A percentile compares a stretch with the other conserved stretches of the same genome.
Evolutionary conservation across 2,329 filamentous ascomycete genomes (phyloP).

Genomic region (Cytospora mali): DNA sequence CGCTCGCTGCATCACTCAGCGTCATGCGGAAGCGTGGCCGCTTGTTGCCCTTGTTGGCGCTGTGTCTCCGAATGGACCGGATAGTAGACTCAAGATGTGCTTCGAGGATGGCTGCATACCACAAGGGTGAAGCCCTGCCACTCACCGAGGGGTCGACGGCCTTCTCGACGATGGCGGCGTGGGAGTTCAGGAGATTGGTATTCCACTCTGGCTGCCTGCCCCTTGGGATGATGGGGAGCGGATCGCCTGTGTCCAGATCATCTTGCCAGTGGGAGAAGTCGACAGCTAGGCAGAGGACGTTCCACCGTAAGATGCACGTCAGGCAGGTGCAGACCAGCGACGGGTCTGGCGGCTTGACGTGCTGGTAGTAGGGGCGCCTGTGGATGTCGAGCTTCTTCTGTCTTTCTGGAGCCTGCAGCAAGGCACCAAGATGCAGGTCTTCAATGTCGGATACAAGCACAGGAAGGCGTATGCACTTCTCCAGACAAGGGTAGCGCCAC

Average conservation of each 20-base stretch:
- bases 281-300: slow-evolving; percentile 54
- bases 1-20: slow-evolving; percentile 45
- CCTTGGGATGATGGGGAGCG: slow-evolving; percentile 54
- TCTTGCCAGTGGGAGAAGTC: slow-evolving; percentile 61
- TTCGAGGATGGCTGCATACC: slow-evolving; percentile 48
- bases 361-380: slow-evolving; percentile 56
- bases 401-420: slow-evolving; percentile 45
- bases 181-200: slow-evolving; percentile 42
- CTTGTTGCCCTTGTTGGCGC: slow-evolving; percentile 51
- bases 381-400: slow-evolving; percentile 49
- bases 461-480: slow-evolving; percentile 55
- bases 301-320: slow-evolving; percentile 60
- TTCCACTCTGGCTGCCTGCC: slow-evolving; percentile 56
- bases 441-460: slow-evolving; percentile 46
- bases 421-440: slow-evolving; percentile 37
- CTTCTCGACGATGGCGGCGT: slow-evolving; percentile 48
- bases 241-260: slow-evolving; percentile 52
- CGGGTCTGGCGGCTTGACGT: slow-evolving; percentile 51
- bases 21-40: slow-evolving; percentile 42
- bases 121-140: slow-evolving; percentile 40
- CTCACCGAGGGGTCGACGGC: slow-evolving; percentile 43
- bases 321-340: slow-evolving; percentile 57
- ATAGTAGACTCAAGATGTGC: slow-evolving; percentile 36
- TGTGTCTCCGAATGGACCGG: slow-evolving; percentile 42
- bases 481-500: slow-evolving; percentile 53